Base-by-base conservation (phyloP, 768 basidiomycete species). In the Suillus subaureus region DNA sequence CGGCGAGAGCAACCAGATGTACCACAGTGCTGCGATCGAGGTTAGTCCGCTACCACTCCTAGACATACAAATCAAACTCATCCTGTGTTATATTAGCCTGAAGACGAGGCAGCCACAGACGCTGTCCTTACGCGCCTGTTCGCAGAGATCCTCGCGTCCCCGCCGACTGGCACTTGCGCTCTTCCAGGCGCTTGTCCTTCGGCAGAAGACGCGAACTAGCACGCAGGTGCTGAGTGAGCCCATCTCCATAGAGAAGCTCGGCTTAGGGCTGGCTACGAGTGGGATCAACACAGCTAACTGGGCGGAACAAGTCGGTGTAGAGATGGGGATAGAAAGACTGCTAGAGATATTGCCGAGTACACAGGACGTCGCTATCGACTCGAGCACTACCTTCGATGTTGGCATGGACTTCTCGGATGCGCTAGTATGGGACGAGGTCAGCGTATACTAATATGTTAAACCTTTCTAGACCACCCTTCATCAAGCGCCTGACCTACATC, bases 271-370 rank as follows among this genome's bases (percentile, higher is more conserved):
- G n/a, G 68, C 67, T 3, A 66, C 45, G 67, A 67, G 68, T 68
- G 56, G 70, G 62, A 67, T 69, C 13, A 58, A 69, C 49, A 40
- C 70, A 60, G 63, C 63, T 64, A 69, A 78, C 56, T 78, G 75
- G 77, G 64, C 39, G 39, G 72, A 77, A 35, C 73, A 69, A 62
- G 68, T 69, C 49, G 67, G 16, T 16, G 79, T 79, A 65, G 85
- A 86, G 72, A 81, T 79, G 69, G 88, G 87, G 75, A 86, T 89
- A 81, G 84, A 87, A 79, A 85, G 80, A 75, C 77, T 89, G 62
- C 72, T 89, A 74, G 85, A 85, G 73, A 78, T 86, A 77, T 73
- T 85, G 68, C 82, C 84, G 52, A 73, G 66, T 66, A 76, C 70
- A 42, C 73, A 75, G 57, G 76, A 76, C 64, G 73, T 68, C 55